These are phyloP conservation scores for Mycena amicta DNA, from an alignment of 768 basidiomycete genomes.

Conservation along the genomic window DNA sequence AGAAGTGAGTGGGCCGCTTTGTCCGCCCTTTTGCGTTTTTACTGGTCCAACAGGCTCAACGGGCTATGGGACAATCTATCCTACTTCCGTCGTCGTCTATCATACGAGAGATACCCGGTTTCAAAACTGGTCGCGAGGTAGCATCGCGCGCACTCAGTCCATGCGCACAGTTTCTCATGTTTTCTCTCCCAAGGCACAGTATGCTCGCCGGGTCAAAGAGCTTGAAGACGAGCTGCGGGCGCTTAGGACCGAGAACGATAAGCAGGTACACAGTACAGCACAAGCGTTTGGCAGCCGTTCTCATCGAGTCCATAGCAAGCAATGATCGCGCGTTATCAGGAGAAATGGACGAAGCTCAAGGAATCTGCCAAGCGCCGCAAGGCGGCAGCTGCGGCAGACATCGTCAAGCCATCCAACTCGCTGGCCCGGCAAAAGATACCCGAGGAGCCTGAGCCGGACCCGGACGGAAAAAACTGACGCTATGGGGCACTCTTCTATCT, in stretches of 20 bases:
- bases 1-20: slow-evolving; percentile 43
- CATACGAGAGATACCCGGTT: slow-evolving; percentile 22
- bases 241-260: slow-evolving; percentile 74
- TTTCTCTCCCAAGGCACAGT: slow-evolving; percentile 47
- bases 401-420: slow-evolving; percentile 30
- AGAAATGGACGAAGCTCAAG: slow-evolving; percentile 89
- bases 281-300: background rate
- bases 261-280: slow-evolving; percentile 53
- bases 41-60: slow-evolving; percentile 61
- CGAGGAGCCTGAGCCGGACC: slow-evolving; percentile 63
- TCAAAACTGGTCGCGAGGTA: slow-evolving; percentile 19
- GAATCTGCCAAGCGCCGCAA: slow-evolving; percentile 87
- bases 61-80: slow-evolving; percentile 73
- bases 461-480: slow-evolving; percentile 35
- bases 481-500: background rate
- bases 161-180: background rate
- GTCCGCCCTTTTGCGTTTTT: background rate
- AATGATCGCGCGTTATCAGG: slow-evolving; percentile 81
- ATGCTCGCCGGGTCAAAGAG: slow-evolving; percentile 69
- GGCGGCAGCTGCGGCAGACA: slow-evolving; percentile 59
- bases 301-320: slow-evolving; percentile 57
- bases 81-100: slow-evolving; percentile 28
- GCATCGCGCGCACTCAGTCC: background rate
- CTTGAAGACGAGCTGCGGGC: slow-evolving; percentile 76
- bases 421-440: slow-evolving; percentile 69